Percentiles rank a stretch among this genome's conserved stretches.
Evolutionary conservation across 768 basidiomycete species (phyloP).

Genomic region (Pisolithus microcarpus): DNA sequence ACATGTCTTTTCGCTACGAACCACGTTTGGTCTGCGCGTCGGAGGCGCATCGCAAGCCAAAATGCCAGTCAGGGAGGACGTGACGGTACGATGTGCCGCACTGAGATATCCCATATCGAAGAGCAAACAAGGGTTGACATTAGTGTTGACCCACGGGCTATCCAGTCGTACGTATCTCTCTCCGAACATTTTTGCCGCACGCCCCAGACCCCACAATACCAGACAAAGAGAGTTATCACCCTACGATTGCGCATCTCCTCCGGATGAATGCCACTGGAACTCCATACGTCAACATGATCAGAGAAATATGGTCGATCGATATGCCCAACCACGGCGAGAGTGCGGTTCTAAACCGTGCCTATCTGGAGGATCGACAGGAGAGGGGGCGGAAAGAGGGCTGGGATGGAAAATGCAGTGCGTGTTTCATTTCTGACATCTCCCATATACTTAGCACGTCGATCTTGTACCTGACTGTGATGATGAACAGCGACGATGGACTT

Average conservation of each 20-base stretch:
- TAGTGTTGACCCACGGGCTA: conserved; percentile 22
- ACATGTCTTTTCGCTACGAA: conserved; percentile 9
- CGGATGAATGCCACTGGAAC: not conserved
- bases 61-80: not conserved
- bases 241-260: conserved; percentile 14
- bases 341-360: conserved; percentile 23
- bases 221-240: conserved; percentile 27
- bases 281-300: conserved; percentile 8
- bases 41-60: not conserved
- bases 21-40: conserved; percentile 12
- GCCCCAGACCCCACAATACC: not conserved
- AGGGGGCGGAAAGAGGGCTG: not conserved
- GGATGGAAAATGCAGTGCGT: conserved; percentile 18
- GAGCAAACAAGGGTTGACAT: conserved; percentile 12
- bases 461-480: not conserved
- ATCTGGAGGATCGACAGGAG: conserved; percentile 19
- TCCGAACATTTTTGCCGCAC: not conserved
- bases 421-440: not conserved
- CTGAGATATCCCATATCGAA: conserved; percentile 20
- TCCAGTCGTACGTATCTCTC: conserved; percentile 16
- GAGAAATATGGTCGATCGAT: conserved; percentile 30
- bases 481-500: conserved; percentile 17
- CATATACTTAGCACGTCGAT: no score
- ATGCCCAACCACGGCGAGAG: conserved; percentile 32
- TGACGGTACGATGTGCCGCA: conserved; percentile 16